Percentiles rank a stretch among this genome's conserved stretches.
phyloP scores from a whole-genome alignment of 495 filamentous ascomycete species.

The Neurospora sp. region DNA sequence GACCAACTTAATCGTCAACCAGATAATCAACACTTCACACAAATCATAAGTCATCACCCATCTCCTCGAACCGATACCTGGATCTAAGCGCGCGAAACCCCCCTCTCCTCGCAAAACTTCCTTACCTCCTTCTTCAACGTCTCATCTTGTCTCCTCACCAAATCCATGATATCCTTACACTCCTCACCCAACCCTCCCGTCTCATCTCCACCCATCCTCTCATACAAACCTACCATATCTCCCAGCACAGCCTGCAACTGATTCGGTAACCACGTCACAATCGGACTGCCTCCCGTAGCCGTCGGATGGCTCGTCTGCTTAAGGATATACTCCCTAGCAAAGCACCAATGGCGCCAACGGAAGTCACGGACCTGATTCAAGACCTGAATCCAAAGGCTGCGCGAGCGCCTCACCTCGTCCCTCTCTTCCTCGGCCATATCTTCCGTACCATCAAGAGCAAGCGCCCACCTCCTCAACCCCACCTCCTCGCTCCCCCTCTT shows the following conservation, averaged over 20 bases:
- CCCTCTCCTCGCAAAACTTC: conserved; percentile 67
- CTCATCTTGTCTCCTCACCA: conserved; percentile 54
- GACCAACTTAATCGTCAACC: background rate
- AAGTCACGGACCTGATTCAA: conserved; percentile 84
- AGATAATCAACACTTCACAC: background rate
- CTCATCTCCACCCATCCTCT: conserved; percentile 34
- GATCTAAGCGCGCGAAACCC: conserved; percentile 21
- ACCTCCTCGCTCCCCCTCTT: conserved; percentile 43
- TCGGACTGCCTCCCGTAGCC: conserved; percentile 83
- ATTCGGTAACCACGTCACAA: conserved; percentile 85
- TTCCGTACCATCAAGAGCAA: conserved; percentile 38
- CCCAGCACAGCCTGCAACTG: conserved; percentile 69
- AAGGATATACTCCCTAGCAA: conserved; percentile 89
- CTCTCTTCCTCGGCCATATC: conserved; percentile 8
- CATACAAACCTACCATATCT: conserved; percentile 58
- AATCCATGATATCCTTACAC: conserved; percentile 55
- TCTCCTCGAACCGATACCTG: background rate
- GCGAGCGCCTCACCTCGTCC: conserved; percentile 26
- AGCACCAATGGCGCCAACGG: conserved; percentile 89
- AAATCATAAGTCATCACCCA: background rate
- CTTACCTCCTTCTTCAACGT: conserved; percentile 69
- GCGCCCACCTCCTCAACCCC: conserved; percentile 51
- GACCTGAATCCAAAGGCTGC: conserved; percentile 53
- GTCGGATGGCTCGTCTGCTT: conserved; percentile 73
- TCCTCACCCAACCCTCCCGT: conserved; percentile 22